Percentiles rank a stretch among this genome's conserved stretches.
Conservation (phyloP, 441 rosid species). For the Populus tomentosa region DNA sequence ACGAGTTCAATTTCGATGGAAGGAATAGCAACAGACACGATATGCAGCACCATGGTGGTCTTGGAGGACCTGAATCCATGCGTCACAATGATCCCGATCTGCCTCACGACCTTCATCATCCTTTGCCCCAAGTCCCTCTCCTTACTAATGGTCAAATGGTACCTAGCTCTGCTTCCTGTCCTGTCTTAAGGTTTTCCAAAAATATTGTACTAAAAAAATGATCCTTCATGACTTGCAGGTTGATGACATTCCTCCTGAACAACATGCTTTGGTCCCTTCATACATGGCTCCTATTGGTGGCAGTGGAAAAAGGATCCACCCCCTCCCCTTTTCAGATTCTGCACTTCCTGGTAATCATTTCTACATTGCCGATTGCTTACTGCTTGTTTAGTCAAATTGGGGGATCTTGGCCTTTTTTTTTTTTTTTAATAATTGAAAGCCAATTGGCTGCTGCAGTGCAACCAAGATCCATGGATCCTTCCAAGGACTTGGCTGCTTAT, state of each 20-base stretch:
- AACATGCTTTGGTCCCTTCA: neutral
- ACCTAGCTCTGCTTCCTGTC: neutral
- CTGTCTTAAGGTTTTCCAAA: neutral
- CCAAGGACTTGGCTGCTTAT: neutral
- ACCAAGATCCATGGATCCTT: neutral
- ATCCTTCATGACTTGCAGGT: neutral
- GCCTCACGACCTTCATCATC: neutral
- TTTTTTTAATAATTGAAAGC: neutral
- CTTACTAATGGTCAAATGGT: neutral
- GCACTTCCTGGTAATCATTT: neutral
- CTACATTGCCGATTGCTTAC: neutral
- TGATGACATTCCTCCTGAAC: neutral
- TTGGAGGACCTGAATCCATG: neutral
- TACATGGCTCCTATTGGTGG: neutral
- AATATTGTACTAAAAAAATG: neutral
- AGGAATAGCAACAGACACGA: neutral
- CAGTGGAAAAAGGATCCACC: neutral
- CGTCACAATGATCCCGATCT: neutral
- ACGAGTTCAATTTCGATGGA: neutral
- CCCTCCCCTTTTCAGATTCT: neutral
- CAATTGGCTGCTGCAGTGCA: neutral
- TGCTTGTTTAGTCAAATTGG: neutral
- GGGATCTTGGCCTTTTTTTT: neutral
- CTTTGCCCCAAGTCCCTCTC: neutral
- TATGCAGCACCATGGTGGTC: neutral